Evolutionary conservation across 2,329 filamentous ascomycete species (phyloP), one percentile per base, ranked within the genome.

Genomic region (Tolypocladium sp.): DNA sequence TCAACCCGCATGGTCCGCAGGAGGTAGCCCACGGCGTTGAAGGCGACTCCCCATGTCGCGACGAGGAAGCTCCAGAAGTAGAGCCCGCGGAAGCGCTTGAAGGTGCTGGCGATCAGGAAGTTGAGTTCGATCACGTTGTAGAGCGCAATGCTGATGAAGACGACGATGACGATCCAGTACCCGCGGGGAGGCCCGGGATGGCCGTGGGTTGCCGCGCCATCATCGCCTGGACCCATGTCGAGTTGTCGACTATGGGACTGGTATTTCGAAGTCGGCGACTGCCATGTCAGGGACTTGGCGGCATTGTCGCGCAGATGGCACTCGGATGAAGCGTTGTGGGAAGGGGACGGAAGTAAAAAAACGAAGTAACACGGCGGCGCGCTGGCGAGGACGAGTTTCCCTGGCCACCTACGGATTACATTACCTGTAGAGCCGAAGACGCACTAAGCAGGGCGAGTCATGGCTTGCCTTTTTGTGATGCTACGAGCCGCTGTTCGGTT

Each of bases 11-110:
- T 51, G n/a, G 64, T 71, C 60, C 78, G 77, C 56, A 81, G 68
- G 15, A 80, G 63, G 60, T 80, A 81, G 1, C 79, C 80, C 1
- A 77, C 61, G 3, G 72, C 66, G 60, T 80, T 67, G 8, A 67
- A 46, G 2, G 64, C 62, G 52, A 72, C 62, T 15, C 70, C 71
- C 58, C 61, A 64, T 1, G 70, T 68, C 7, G 69, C 63, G 33
- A 65, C 63, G 22, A 70, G 44, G 56, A 70, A 64, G 61, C 69
- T 70, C 68, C 69, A 71, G 42, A 73, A 73, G 61, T 73, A 73
- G 33, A 71, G 63, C 12, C 70, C 68, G 3, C 51, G 51, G 22
- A 64, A 66, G 3, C 60, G 57, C 56, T 67, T 65, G 58, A 71
- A 71, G 53, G 68, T 67, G 57, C 59, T 51, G 22, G 66, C 56